Evolutionary conservation across 1,139 yeast genomes (phyloP), one percentile per base, ranked within the genome.

Genomic region (Waltiozyma sp.): DNA sequence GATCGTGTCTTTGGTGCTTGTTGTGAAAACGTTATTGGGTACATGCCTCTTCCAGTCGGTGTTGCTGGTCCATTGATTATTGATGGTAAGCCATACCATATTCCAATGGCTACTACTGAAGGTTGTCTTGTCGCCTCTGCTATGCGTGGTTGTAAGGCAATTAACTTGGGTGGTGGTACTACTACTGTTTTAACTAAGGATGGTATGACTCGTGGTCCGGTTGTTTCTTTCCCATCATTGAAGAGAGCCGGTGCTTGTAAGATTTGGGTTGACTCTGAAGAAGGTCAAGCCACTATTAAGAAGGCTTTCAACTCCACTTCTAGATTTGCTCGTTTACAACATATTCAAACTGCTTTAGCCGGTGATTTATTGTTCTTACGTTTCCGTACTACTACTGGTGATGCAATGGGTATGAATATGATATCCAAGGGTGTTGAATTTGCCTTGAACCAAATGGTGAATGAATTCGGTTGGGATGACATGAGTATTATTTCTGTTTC

Each of bases 321-420:
- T 13, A 77, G 99, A 65, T 91, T 91, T 68, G 99, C 99, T 19
- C 79, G 96, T 58, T 75, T 91, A 57, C 95, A 86, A 64, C 82
- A 83, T 55, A 72, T 89, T 52, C 85, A 88, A 63, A 87, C 97
- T 26, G 95, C 97, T 2, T 69, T 91, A 62, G 98, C 98, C n/a
- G 98, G 99, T 37, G 84, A 85, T 43, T 70, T 84, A 52, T 70
- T 93, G 56, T 91, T 75, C 59, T 82, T 93, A 55, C 79, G 98
- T 57, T 91, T 91, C 70, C 79, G 89, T 61, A 91, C 99, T 24
- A 88, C 96, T 38, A 91, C 99, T 33, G 99, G 99, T 64, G 99
- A 91, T 69, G 98, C 98, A 18, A 91, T 91, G 99, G 99, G 98
- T 52, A 91, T 91, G 99, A 91, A 91, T 62, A 93, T 91, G 99